Percentiles rank a stretch among this genome's conserved stretches.
These are phyloP conservation scores for Coix lacrymajobi DNA, from an alignment of 176 grass and related monocot genomes.

Conservation along the genomic window DNA sequence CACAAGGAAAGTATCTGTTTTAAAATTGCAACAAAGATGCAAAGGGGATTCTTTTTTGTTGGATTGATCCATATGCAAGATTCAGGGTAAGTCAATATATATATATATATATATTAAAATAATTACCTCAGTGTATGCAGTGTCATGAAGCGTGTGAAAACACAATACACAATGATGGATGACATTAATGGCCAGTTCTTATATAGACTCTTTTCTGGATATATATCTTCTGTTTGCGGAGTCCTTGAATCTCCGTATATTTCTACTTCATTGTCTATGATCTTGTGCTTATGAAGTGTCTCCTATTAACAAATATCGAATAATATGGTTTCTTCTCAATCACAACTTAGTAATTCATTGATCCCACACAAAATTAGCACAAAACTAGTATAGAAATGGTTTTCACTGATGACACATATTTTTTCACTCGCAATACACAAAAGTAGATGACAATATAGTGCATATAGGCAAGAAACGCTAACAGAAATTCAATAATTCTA, in stretches of 20 bases:
- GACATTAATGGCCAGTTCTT: slow-evolving; percentile 87
- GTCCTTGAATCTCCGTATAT: slow-evolving; percentile 10
- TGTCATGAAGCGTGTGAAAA: slow-evolving; percentile 79
- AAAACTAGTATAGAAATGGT: not conserved
- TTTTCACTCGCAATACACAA: not conserved
- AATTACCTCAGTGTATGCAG: slow-evolving; percentile 75
- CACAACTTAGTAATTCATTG: not conserved
- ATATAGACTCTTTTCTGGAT: slow-evolving; percentile 30
- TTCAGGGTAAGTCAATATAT: not conserved
- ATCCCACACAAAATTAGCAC: not conserved
- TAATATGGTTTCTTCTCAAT: not conserved
- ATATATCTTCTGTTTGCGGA: slow-evolving; percentile 4
- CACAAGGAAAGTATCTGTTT: slow-evolving; percentile 76
- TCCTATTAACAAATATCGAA: slow-evolving; percentile 41
- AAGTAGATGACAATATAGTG: not conserved
- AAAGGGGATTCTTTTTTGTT: not conserved
- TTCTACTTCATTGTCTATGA: not conserved
- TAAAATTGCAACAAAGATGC: not conserved
- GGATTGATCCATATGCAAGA: not conserved
- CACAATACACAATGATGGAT: slow-evolving; percentile 53
- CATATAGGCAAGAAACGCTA: not conserved
- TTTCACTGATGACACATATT: not conserved
- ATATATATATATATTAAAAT: not conserved
- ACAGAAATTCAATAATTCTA: not conserved
- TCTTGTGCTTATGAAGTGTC: slow-evolving; percentile 71